phyloP scores from a whole-genome alignment of 2,329 filamentous ascomycete genomes.

The Curvularia eragrostidis region DNA sequence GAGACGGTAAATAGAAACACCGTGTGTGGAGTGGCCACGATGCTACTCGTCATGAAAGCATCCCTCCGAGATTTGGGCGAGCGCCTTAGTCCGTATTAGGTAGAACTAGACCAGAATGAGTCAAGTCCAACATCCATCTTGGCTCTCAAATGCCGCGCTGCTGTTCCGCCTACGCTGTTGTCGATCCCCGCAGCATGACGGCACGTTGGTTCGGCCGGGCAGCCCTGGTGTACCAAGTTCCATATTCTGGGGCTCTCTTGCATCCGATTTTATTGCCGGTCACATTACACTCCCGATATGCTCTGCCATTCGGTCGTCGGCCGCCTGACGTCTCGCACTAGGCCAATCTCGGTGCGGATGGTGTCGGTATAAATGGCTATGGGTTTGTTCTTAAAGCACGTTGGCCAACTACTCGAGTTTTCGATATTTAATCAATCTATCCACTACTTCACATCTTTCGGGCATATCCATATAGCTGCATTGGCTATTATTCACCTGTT shows the following conservation, averaged over 20 bases:
- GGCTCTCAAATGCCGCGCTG: conserved; percentile 33
- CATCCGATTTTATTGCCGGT: conserved; percentile 38
- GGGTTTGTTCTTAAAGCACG: conserved; percentile 19
- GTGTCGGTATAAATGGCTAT: conserved; percentile 7
- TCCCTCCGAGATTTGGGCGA: conserved; percentile 12
- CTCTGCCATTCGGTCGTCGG: conserved; percentile 27
- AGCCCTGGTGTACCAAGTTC: conserved; percentile 11
- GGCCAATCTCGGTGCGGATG: conserved; percentile 18
- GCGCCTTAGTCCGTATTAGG: background rate
- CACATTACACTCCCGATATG: conserved; percentile 28
- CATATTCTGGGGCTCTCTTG: conserved; percentile 18
- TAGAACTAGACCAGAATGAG: background rate
- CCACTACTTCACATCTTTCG: background rate
- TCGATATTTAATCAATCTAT: background rate
- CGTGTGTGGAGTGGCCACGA: conserved; percentile 11
- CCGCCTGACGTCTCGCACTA: conserved; percentile 24
- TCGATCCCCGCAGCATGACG: conserved; percentile 37
- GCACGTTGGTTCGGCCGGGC: conserved; percentile 27
- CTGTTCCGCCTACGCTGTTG: conserved; percentile 27
- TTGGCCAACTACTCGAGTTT: conserved; percentile 10
- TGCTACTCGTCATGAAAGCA: conserved; percentile 2
- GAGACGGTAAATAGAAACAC: conserved; percentile 14
- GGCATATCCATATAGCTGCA: background rate
- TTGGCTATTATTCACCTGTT: background rate
- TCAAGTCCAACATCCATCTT: conserved; percentile 11